Evolutionary conservation across 1,284 basidiomycete genomes (phyloP).

Genomic region (Marasmius oreades): DNA sequence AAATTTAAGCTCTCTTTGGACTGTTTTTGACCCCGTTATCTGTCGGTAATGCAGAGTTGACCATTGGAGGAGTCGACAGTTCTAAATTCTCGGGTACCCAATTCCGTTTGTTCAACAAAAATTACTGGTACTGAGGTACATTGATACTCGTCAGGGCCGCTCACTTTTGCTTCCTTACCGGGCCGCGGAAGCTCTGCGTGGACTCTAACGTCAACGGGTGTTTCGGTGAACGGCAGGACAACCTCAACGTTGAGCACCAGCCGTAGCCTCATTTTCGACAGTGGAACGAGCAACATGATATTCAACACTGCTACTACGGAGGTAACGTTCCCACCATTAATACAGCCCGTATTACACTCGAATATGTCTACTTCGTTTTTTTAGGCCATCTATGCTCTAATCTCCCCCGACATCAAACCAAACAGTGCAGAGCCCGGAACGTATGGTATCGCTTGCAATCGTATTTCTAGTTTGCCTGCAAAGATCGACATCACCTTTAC

Average conservation of each 20-base stretch:
- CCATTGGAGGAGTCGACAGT: conserved; percentile 48
- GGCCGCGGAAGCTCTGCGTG: conserved; percentile 35
- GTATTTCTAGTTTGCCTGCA: conserved; percentile 42
- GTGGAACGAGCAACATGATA: conserved; percentile 53
- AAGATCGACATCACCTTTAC: conserved; percentile 49
- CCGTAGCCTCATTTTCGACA: conserved; percentile 52
- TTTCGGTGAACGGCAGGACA: conserved; percentile 52
- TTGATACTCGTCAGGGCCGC: conserved; percentile 8
- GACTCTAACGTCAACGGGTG: conserved; percentile 42
- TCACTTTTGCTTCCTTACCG: conserved; percentile 39
- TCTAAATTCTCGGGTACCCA: conserved; percentile 45
- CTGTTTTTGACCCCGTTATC: conserved; percentile 46
- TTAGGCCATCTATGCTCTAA: conserved; percentile 52
- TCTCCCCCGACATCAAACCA: conserved; percentile 52
- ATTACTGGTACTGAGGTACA: conserved; percentile 2
- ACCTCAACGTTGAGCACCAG: conserved; percentile 34
- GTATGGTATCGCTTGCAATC: conserved; percentile 49
- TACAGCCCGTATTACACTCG: no score
- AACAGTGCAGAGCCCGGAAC: conserved; percentile 48
- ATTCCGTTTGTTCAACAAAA: conserved; percentile 9
- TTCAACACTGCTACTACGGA: conserved; percentile 45
- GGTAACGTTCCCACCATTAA: conserved; percentile 24
- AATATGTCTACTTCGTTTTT: conserved; percentile 8
- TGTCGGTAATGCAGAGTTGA: conserved; percentile 49
- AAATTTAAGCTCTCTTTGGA: conserved; percentile 44